phyloP scores from a whole-genome alignment of 2,329 filamentous ascomycete species.

The Drechslerella coelobrocha region DNA sequence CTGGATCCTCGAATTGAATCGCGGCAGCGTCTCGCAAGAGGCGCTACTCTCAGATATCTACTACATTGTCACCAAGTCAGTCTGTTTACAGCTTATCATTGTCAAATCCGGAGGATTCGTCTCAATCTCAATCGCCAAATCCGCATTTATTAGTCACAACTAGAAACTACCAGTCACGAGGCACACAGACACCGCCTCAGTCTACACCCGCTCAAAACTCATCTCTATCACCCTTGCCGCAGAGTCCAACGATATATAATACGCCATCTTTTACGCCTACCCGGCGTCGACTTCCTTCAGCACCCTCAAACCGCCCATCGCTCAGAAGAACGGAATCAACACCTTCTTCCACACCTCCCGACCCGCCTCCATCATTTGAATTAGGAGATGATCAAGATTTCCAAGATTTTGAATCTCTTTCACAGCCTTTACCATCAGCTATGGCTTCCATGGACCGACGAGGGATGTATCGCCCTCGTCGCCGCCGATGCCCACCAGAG shows the following conservation, averaged over 20 bases:
- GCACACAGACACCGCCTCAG: conserved; percentile 9
- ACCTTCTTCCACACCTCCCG: conserved; percentile 35
- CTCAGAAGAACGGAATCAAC: conserved; percentile 47
- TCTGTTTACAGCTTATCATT: conserved; percentile 33
- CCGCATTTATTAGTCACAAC: not conserved
- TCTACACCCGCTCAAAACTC: conserved; percentile 8
- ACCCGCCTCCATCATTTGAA: conserved; percentile 3
- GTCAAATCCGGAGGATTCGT: conserved; percentile 33
- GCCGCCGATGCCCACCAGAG: conserved; percentile 34
- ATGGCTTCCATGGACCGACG: conserved; percentile 17
- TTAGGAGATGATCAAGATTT: conserved; percentile 20
- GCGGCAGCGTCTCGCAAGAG: conserved; percentile 47
- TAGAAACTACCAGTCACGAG: not conserved
- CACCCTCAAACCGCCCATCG: conserved; percentile 24
- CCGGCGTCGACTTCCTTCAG: conserved; percentile 29
- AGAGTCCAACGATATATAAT: conserved; percentile 6
- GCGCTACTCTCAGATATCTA: conserved; percentile 47
- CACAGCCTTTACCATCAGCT: conserved; percentile 38
- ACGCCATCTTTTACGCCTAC: conserved; percentile 29
- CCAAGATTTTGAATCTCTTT: conserved; percentile 25
- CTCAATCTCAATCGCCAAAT: conserved; percentile 4
- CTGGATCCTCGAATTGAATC: conserved; percentile 45
- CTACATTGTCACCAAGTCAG: conserved; percentile 22
- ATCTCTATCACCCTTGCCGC: conserved; percentile 8
- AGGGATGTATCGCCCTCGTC: conserved; percentile 23